These are phyloP conservation scores for Pythium aristosporum DNA, from an alignment of 352 stramenopile genomes.

Conservation along the genomic window DNA sequence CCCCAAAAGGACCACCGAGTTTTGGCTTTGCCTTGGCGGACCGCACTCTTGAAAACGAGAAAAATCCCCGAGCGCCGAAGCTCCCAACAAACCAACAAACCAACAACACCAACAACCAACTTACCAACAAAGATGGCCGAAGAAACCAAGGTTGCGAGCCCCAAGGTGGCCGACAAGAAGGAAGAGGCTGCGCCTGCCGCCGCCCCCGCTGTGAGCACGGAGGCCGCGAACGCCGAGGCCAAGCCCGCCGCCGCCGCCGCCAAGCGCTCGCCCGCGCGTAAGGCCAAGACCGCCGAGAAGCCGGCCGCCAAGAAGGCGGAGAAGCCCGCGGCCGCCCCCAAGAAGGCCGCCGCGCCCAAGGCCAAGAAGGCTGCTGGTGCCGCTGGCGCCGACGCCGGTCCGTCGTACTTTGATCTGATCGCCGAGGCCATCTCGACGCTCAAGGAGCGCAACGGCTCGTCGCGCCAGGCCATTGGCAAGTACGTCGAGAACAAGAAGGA, in stretches of 20 bases:
- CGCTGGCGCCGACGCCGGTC: constrained; percentile 28
- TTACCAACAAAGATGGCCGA: constrained; percentile 31
- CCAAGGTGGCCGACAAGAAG: constrained; percentile 32
- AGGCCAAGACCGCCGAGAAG: constrained; percentile 60
- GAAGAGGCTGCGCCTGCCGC: constrained; percentile 15
- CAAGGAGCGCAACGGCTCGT: constrained; percentile 93
- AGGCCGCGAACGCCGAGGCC: constrained; percentile 21
- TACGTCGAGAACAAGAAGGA: constrained; percentile 82
- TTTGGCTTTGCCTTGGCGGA: constrained; percentile 4
- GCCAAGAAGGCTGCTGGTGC: constrained; percentile 32
- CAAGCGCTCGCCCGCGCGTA: constrained; percentile 56
- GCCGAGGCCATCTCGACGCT: constrained; percentile 88
- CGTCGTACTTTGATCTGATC: constrained; percentile 89
- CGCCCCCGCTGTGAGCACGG: constrained; percentile 14
- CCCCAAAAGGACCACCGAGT: background rate
- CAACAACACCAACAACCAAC: background rate
- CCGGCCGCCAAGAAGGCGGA: constrained; percentile 40
- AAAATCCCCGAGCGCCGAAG: constrained; percentile 5
- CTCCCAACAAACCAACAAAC: background rate
- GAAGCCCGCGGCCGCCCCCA: constrained; percentile 22
- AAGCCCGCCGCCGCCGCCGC: constrained; percentile 28
- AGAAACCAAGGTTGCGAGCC: constrained; percentile 54
- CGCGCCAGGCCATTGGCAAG: constrained; percentile 90
- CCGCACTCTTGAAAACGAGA: constrained; percentile 26
- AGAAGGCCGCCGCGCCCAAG: constrained; percentile 34